Evolutionary conservation across 768 basidiomycete species (phyloP).

Genomic region (Artomyces pyxidatus): DNA sequence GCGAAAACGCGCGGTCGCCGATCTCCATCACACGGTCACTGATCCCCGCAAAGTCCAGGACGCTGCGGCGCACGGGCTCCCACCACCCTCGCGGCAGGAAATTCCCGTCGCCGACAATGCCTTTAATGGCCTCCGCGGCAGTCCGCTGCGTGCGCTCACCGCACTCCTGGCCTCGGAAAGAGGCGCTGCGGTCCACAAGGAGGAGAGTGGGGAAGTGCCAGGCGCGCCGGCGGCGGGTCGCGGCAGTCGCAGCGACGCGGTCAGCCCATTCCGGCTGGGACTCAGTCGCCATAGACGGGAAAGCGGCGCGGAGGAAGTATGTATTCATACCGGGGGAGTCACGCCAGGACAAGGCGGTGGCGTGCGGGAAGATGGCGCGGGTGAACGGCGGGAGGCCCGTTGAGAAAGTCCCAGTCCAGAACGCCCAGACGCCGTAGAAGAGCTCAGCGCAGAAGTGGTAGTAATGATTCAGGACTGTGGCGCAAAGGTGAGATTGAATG

Average conservation of each 20-base stretch:
- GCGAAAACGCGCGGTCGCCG: slow-evolving; percentile 15
- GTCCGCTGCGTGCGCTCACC: slow-evolving; percentile 62
- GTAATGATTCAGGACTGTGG: slow-evolving; percentile 64
- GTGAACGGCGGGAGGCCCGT: slow-evolving; percentile 30
- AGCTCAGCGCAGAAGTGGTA: slow-evolving; percentile 86
- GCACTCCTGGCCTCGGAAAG: slow-evolving; percentile 59
- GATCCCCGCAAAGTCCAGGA: slow-evolving; percentile 62
- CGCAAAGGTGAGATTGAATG: too few species aligned
- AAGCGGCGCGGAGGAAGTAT: slow-evolving; percentile 66
- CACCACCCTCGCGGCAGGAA: slow-evolving; percentile 55
- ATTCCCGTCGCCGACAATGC: slow-evolving; percentile 18
- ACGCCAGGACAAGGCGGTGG: slow-evolving; percentile 56
- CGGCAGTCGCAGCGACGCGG: slow-evolving; percentile 30
- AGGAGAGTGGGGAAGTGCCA: slow-evolving; percentile 69
- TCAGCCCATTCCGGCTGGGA: slow-evolving; percentile 66
- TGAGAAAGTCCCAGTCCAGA: slow-evolving; percentile 52
- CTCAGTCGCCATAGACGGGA: slow-evolving; percentile 66
- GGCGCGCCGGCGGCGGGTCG: slow-evolving; percentile 31
- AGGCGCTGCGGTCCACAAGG: slow-evolving; percentile 68
- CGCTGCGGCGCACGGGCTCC: slow-evolving; percentile 59
- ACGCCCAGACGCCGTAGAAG: slow-evolving; percentile 65
- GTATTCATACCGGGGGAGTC: slow-evolving; percentile 71
- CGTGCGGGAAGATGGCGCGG: slow-evolving; percentile 66
- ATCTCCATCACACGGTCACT: slow-evolving; percentile 25
- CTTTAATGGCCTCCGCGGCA: slow-evolving; percentile 52